A percentile compares a stretch with the other conserved stretches of the same genome.
phyloP scores from a whole-genome alignment of 31 red algal genomes.

The Endocladia muricata region DNA sequence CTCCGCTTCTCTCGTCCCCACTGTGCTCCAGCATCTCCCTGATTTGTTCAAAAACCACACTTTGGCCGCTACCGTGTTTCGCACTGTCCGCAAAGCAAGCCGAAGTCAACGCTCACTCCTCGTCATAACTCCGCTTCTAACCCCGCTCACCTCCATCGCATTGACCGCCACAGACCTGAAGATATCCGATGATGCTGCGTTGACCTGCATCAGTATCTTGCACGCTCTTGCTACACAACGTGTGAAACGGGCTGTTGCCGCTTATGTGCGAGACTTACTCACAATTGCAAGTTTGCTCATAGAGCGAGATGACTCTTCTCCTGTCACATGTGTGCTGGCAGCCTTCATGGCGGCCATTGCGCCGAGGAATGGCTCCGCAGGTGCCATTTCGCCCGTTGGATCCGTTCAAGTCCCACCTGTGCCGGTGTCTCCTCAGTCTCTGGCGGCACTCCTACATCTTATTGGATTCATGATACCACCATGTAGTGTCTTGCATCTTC shows the following conservation, averaged over 20 bases:
- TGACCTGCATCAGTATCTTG: slow-evolving; percentile 21
- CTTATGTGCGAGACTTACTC: slow-evolving; percentile 37
- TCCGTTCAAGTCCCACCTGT: not conserved
- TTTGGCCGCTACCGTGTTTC: slow-evolving; percentile 33
- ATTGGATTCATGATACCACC: slow-evolving; percentile 39
- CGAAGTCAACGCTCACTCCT: slow-evolving; percentile 11
- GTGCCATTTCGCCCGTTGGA: not conserved
- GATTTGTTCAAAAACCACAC: slow-evolving; percentile 29
- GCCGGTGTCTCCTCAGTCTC: slow-evolving; percentile 16
- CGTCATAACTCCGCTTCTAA: slow-evolving; percentile 19
- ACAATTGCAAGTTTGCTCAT: not conserved
- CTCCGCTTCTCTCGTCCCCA: slow-evolving; percentile 19
- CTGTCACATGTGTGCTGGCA: not conserved
- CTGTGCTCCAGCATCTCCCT: slow-evolving; percentile 47
- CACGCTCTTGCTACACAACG: slow-evolving; percentile 8
- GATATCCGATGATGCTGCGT: slow-evolving; percentile 12
- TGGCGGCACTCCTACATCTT: slow-evolving; percentile 26
- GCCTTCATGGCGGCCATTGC: slow-evolving; percentile 6
- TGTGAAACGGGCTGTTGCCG: not conserved
- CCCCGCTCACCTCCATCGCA: slow-evolving; percentile 36
- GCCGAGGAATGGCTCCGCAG: not conserved
- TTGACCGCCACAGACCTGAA: slow-evolving; percentile 4
- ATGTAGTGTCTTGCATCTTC: no score
- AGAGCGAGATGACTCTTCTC: not conserved
- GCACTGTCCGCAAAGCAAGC: slow-evolving; percentile 24